These are phyloP conservation scores for Huntiella savannae DNA, from an alignment of 2,329 filamentous ascomycete species.

Conservation along the genomic window DNA sequence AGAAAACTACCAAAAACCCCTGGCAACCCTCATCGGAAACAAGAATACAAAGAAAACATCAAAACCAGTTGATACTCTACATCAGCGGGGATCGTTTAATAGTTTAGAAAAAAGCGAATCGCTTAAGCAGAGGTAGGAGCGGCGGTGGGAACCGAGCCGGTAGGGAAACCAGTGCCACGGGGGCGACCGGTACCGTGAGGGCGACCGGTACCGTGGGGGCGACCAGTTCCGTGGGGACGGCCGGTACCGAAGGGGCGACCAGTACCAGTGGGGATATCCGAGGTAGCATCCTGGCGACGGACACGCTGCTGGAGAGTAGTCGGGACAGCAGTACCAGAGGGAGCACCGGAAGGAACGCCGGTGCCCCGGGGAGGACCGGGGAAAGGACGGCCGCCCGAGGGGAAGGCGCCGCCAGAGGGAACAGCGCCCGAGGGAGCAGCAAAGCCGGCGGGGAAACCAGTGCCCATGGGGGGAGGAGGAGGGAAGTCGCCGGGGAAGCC, in stretches of 20 bases:
- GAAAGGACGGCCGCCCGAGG: not conserved
- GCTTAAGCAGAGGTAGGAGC: conserved; percentile 6
- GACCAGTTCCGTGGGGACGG: not conserved
- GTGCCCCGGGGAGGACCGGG: conserved; percentile 1
- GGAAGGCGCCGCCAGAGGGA: not conserved
- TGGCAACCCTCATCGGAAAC: conserved; percentile 1
- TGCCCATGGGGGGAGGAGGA: not conserved
- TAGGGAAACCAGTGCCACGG: not conserved
- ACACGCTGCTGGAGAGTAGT: not conserved
- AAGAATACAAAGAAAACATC: conserved; percentile 5
- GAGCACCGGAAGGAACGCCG: conserved; percentile 1
- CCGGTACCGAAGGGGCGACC: not conserved
- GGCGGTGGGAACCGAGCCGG: not conserved
- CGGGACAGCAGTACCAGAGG: not conserved
- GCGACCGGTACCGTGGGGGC: conserved; percentile 1
- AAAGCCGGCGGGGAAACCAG: not conserved
- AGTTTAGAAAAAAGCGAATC: not conserved
- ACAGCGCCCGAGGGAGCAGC: not conserved
- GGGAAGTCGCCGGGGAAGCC: conserved; percentile 3
- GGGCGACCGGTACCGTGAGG: not conserved
- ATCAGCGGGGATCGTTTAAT: not conserved
- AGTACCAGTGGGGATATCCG: not conserved
- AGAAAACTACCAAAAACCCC: too few species aligned
- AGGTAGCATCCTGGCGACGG: not conserved
- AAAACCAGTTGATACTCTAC: not conserved